Conservation (phyloP, 805 yeast genomes). For the Candida saitoana region DNA sequence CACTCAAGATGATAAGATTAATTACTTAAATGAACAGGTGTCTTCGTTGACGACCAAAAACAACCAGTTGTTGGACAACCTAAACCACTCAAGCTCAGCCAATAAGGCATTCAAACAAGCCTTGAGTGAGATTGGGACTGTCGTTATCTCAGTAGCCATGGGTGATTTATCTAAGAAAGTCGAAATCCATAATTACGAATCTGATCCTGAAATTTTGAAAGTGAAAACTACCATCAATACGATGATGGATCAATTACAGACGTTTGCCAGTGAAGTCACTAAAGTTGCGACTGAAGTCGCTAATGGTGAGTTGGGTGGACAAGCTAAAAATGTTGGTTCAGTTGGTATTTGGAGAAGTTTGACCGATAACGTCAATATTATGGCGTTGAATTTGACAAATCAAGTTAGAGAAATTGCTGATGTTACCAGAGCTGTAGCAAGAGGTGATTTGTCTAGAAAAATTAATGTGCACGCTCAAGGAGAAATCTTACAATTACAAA, state of each 20-base stretch:
- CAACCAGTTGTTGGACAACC: conserved; percentile 1
- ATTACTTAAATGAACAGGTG: conserved; percentile 3
- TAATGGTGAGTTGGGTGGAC: conserved; percentile 86
- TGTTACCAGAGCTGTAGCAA: conserved; percentile 84
- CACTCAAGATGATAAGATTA: conserved; percentile 3
- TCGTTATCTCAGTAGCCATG: conserved; percentile 82
- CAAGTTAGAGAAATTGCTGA: conserved; percentile 78
- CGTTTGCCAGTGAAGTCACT: conserved; percentile 77
- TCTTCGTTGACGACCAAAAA: background rate
- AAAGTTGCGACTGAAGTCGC: conserved; percentile 88
- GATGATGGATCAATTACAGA: conserved; percentile 84
- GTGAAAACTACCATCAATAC: conserved; percentile 79
- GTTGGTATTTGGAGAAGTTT: conserved; percentile 85
- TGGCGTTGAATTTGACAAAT: conserved; percentile 79
- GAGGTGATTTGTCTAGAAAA: conserved; percentile 77
- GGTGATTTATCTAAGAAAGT: conserved; percentile 85
- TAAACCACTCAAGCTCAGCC: conserved; percentile 28
- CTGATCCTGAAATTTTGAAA: conserved; percentile 74
- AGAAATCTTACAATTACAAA: conserved; percentile 78
- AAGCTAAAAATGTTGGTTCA: conserved; percentile 78
- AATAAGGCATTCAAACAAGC: conserved; percentile 72
- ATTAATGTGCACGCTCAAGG: conserved; percentile 92
- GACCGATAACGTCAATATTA: conserved; percentile 79
- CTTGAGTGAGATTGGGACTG: conserved; percentile 75
- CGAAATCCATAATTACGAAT: conserved; percentile 63